A percentile compares a stretch with the other conserved stretches of the same genome.
These are phyloP conservation scores for Tetracladium setigerum DNA, from an alignment of 495 filamentous ascomycete genomes.

Conservation along the genomic window DNA sequence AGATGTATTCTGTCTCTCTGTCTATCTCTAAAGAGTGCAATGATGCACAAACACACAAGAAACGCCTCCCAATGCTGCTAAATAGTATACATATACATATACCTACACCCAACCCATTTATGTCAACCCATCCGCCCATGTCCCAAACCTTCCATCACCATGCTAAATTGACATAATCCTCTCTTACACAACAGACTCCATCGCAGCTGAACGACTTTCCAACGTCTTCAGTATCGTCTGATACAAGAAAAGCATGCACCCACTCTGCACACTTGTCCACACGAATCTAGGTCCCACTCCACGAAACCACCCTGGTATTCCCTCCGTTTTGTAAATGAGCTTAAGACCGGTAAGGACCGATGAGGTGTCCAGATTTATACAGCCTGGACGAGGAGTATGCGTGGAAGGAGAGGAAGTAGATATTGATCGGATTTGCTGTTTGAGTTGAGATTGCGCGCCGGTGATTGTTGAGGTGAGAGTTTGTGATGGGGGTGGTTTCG, in stretches of 20 bases:
- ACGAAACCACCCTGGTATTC: conserved; percentile 83
- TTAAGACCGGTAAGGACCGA: conserved; percentile 79
- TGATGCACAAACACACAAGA: not conserved
- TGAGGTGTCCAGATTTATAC: conserved; percentile 74
- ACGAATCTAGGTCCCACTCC: conserved; percentile 88
- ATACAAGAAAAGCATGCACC: conserved; percentile 95
- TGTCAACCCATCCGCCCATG: conserved; percentile 10
- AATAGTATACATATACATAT: conserved; percentile 13
- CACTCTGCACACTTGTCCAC: conserved; percentile 97
- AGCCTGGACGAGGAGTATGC: conserved; percentile 63
- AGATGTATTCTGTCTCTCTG: conserved; percentile 18
- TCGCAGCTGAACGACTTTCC: conserved; percentile 28
- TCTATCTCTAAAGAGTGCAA: conserved; percentile 3
- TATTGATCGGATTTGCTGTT: conserved; percentile 55
- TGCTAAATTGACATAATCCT: conserved; percentile 2
- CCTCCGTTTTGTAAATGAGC: conserved; percentile 84
- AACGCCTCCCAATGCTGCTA: conserved; percentile 28
- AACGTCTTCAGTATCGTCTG: conserved; percentile 77
- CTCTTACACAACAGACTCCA: conserved; percentile 15
- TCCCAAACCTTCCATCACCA: conserved; percentile 3
- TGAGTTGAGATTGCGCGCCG: conserved; percentile 16
- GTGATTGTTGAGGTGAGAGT: conserved; percentile 13
- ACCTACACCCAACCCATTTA: conserved; percentile 7
- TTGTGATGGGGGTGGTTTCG: conserved; percentile 4
- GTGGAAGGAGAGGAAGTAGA: conserved; percentile 82